Percentiles rank a stretch among this genome's conserved stretches.
Evolutionary conservation across 2,329 filamentous ascomycete genomes (phyloP).

Genomic region (Claviceps spartinae): DNA sequence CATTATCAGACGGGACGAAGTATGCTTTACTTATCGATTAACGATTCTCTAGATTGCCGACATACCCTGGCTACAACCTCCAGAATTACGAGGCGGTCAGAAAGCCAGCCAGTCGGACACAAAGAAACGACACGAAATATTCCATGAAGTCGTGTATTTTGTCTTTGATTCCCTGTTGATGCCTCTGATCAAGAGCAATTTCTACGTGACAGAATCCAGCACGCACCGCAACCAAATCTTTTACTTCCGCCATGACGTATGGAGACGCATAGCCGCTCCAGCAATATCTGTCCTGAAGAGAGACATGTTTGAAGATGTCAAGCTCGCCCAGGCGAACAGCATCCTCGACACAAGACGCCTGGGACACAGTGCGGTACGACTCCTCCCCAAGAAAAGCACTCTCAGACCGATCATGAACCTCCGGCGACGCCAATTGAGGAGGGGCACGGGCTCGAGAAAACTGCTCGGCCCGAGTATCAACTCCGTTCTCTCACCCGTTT

Average conservation of each 20-base stretch:
- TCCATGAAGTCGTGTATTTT: conserved; percentile 82
- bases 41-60: conserved; percentile 39
- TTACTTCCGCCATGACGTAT: conserved; percentile 90
- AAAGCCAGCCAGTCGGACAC: conserved; percentile 60
- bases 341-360: conserved; percentile 50
- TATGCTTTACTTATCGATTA: background rate
- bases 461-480: conserved; percentile 30
- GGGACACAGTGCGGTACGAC: conserved; percentile 63
- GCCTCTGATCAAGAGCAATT: conserved; percentile 73
- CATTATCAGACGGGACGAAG: background rate
- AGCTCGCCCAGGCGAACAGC: conserved; percentile 36
- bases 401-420: conserved; percentile 84
- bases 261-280: conserved; percentile 64
- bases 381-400: conserved; percentile 67
- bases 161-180: conserved; percentile 84
- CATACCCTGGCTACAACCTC: conserved; percentile 60
- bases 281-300: conserved; percentile 52
- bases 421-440: conserved; percentile 44
- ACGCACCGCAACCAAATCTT: conserved; percentile 69
- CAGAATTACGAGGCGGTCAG: conserved; percentile 23
- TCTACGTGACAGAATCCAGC: conserved; percentile 88
- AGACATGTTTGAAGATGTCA: conserved; percentile 69
- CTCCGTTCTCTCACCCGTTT: conserved; percentile 52
- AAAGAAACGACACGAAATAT: conserved; percentile 62
- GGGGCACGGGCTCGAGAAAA: conserved; percentile 55